phyloP scores from a whole-genome alignment of 2,329 filamentous ascomycete genomes.

The Alternaria triticimaculans region DNA sequence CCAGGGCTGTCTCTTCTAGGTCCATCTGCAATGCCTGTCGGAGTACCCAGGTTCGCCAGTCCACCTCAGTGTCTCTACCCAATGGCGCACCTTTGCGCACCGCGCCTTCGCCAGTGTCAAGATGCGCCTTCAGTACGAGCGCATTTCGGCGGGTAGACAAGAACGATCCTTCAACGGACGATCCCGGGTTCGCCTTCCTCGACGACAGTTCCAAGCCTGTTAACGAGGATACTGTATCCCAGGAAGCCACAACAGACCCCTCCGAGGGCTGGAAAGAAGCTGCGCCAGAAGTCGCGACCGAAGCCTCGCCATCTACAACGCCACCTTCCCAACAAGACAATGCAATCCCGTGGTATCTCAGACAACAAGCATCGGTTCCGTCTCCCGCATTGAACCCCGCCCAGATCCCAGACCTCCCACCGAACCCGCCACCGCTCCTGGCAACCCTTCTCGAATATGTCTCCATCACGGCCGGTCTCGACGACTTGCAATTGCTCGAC shows the following conservation, averaged over 20 bases:
- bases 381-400: constrained; percentile 58
- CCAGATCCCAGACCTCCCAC: constrained; percentile 68
- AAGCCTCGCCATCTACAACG: constrained; percentile 5
- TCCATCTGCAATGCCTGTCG: constrained; percentile 36
- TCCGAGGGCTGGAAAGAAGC: constrained; percentile 1
- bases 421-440: constrained; percentile 73
- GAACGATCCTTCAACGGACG: constrained; percentile 13
- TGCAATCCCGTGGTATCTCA: constrained; percentile 80
- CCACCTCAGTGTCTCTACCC: background rate
- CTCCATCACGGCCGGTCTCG: constrained; percentile 84
- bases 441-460: constrained; percentile 76
- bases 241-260: background rate
- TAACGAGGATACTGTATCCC: background rate
- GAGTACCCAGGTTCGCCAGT: constrained; percentile 10
- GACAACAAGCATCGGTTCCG: constrained; percentile 53
- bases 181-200: constrained; percentile 24
- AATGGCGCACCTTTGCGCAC: constrained; percentile 15
- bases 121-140: constrained; percentile 32
- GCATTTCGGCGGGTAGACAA: constrained; percentile 17
- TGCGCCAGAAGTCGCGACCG: constrained; percentile 4
- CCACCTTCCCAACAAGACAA: constrained; percentile 10
- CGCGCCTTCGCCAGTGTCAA: constrained; percentile 10
- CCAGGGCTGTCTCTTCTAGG: constrained; percentile 27
- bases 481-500: constrained; percentile 81
- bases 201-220: background rate